Conservation (phyloP, 2,329 filamentous ascomycete species). For the Pseudofabraea citricarpa region DNA sequence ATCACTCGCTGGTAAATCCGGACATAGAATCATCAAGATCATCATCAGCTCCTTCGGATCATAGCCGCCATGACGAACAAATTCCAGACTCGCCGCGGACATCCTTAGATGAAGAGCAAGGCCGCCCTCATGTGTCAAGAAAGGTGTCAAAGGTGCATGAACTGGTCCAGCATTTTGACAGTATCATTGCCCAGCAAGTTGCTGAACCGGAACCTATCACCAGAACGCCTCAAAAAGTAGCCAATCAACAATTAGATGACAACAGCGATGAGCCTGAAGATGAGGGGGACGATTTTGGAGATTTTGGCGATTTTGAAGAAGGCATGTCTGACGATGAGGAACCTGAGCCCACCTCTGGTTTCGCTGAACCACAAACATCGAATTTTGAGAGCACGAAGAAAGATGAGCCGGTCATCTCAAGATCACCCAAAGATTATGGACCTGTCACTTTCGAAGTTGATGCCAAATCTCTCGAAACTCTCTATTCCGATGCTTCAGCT, state of each 20-base stretch:
- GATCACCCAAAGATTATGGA: conserved; percentile 7
- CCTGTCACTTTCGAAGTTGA: conserved; percentile 21
- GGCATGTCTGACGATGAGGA: conserved; percentile 18
- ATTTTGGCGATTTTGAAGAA: conserved; percentile 34
- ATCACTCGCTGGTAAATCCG: no score
- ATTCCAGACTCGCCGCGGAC: conserved; percentile 25
- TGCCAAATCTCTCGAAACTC: conserved; percentile 16
- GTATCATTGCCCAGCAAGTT: conserved; percentile 11
- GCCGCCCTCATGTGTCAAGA: conserved; percentile 10
- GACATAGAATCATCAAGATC: conserved; percentile 15
- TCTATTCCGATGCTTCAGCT: conserved; percentile 22
- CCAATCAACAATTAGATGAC: neutral
- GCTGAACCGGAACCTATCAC: neutral
- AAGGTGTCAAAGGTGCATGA: conserved; percentile 21
- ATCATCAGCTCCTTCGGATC: conserved; percentile 25
- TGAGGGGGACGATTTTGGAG: conserved; percentile 14
- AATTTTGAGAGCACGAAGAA: neutral
- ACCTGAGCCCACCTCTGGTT: conserved; percentile 8
- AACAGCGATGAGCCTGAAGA: conserved; percentile 1
- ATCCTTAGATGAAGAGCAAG: conserved; percentile 26
- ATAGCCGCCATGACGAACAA: conserved; percentile 21
- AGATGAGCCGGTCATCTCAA: neutral
- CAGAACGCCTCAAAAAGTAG: conserved; percentile 3
- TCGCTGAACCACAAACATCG: neutral
- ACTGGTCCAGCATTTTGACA: conserved; percentile 23